phyloP scores from a whole-genome alignment of 768 basidiomycete species.

The Amanita brunnescens region DNA sequence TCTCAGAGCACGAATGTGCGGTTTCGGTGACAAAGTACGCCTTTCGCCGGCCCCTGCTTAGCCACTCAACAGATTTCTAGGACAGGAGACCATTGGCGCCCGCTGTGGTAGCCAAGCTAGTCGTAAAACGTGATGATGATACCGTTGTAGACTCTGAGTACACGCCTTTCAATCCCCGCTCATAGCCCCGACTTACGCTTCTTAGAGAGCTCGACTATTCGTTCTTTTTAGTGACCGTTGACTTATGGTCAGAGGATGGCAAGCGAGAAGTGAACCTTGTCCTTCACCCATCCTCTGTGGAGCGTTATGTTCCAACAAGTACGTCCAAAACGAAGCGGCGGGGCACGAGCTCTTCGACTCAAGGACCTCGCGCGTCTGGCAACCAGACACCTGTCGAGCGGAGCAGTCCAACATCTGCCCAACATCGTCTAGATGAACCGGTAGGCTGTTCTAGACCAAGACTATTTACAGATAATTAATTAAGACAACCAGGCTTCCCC shows the following conservation, averaged over 20 bases:
- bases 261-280: slow-evolving; percentile 84
- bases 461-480: background rate
- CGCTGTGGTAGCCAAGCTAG: slow-evolving; percentile 81
- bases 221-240: slow-evolving; percentile 88
- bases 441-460: slow-evolving; percentile 21
- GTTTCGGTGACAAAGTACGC: slow-evolving; percentile 88
- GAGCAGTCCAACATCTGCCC: slow-evolving; percentile 38
- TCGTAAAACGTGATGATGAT: slow-evolving; percentile 60
- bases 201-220: slow-evolving; percentile 75
- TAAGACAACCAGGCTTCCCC: slow-evolving; percentile 17
- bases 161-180: slow-evolving; percentile 20
- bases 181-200: background rate
- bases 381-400: slow-evolving; percentile 41
- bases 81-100: slow-evolving; percentile 91
- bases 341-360: slow-evolving; percentile 29
- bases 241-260: slow-evolving; percentile 82
- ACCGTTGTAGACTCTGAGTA: slow-evolving; percentile 69
- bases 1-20: slow-evolving; percentile 88
- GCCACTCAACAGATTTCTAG: slow-evolving; percentile 29
- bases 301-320: slow-evolving; percentile 57
- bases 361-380: slow-evolving; percentile 27
- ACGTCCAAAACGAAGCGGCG: slow-evolving; percentile 33
- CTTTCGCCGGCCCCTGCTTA: slow-evolving; percentile 9
- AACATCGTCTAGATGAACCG: slow-evolving; percentile 36
- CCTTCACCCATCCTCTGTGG: slow-evolving; percentile 73